These are phyloP conservation scores for Phytophthora boehmeriae DNA, from an alignment of 352 stramenopile species.

Conservation along the genomic window DNA sequence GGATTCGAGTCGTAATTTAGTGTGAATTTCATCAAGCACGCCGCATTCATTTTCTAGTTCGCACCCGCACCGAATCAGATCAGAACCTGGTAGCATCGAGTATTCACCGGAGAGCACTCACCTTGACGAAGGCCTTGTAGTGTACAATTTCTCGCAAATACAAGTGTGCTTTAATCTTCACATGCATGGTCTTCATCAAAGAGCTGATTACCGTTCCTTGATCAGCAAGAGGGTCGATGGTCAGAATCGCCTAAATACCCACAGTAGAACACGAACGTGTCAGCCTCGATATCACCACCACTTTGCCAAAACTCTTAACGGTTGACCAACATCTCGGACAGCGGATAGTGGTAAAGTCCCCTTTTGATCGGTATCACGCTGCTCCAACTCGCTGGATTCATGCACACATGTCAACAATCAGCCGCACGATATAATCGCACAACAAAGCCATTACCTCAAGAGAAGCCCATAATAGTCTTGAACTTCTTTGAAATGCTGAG, in stretches of 20 bases:
- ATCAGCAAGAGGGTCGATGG: constrained; percentile 61
- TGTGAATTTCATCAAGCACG: constrained; percentile 77
- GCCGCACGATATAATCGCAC: constrained; percentile 13
- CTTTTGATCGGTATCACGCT: constrained; percentile 47
- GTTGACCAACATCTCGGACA: constrained; percentile 21
- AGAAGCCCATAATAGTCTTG: constrained; percentile 75
- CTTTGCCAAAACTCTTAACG: constrained; percentile 16
- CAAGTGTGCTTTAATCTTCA: constrained; percentile 50
- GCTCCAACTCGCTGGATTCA: constrained; percentile 56
- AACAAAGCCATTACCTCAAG: constrained; percentile 36
- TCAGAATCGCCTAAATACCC: constrained; percentile 31
- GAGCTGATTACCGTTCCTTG: constrained; percentile 29
- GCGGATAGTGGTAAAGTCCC: constrained; percentile 49
- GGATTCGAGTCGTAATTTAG: constrained; percentile 75
- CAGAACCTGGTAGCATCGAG: background rate
- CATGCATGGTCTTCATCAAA: constrained; percentile 46
- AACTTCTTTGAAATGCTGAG: constrained; percentile 87
- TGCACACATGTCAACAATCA: constrained; percentile 5
- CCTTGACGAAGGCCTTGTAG: constrained; percentile 62
- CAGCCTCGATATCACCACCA: constrained; percentile 19
- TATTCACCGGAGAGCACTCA: constrained; percentile 15
- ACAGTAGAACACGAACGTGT: background rate
- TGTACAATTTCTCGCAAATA: constrained; percentile 57
- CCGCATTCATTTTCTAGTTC: constrained; percentile 67
- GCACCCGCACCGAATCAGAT: constrained; percentile 1